Evolutionary conservation across 257 asterid species (phyloP), one percentile per base, ranked within the genome.

Genomic region (Ballota nigra): DNA sequence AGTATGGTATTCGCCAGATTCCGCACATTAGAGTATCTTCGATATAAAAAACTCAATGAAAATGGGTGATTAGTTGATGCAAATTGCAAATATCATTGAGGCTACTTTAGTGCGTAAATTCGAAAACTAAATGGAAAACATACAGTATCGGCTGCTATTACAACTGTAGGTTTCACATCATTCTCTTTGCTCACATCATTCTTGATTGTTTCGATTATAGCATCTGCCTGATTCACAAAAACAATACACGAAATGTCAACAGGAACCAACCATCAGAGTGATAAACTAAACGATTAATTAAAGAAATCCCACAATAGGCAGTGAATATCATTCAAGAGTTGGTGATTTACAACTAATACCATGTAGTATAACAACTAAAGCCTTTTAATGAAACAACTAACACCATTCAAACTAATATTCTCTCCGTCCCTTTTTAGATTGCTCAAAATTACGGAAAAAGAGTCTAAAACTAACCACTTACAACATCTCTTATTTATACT

Each of bases 131-230:
- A 43, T 70, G 61, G 79, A 78, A 63, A 65, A 79, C 97, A 81
- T 88, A 92, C 98, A 75, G 98, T 92, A 73, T 92, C 97, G 29
- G 97, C 91, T 69, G 96, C 83, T 73, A 88, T 67, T 34, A 92
- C 82, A 66, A 90, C 60, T 31, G 89, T 83, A 61, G 93, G 77
- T 72, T 75, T 79, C 78, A 51, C 82, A 80, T 81, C 87, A 78
- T 79, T 82, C 75, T 83, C 93, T 69, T 72, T 83, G 77, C 73
- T 80, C 56, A 67, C 81, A 68, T 15, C 57, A 61, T 24, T 81
- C 82, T 73, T 70, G 79, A 90, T 83, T 75, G 81, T 85, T 28
- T 78, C 85, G 29, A 87, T 65, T 56, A 93, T 87, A 70, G 96
- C 98, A 72, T 88, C 92, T 4, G 97, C 97, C 98, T 90, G 88